phyloP scores from a whole-genome alignment of 1,284 basidiomycete species.

The Ustilago lituana region DNA sequence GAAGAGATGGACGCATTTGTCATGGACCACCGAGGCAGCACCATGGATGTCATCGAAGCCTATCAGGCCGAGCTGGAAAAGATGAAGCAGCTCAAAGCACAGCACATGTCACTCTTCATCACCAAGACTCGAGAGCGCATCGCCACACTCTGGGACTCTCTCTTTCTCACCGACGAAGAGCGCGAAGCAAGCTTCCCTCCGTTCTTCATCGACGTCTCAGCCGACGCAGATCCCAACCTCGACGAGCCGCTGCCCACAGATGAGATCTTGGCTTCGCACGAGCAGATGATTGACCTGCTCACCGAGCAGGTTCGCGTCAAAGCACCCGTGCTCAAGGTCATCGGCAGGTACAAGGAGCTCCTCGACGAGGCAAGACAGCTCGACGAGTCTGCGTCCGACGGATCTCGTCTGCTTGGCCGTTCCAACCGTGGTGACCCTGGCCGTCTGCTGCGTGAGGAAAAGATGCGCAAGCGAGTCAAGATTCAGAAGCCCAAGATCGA shows the following conservation, averaged over 20 bases:
- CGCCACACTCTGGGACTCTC: constrained; percentile 80
- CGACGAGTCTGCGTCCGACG: constrained; percentile 75
- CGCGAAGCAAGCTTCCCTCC: constrained; percentile 70
- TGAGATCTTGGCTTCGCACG: constrained; percentile 80
- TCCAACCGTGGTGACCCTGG: constrained; percentile 73
- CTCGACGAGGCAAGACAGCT: constrained; percentile 86
- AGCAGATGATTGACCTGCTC: constrained; percentile 82
- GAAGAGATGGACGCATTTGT: constrained; percentile 66
- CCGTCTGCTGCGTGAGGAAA: constrained; percentile 85
- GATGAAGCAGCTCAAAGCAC: constrained; percentile 86
- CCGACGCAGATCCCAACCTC: constrained; percentile 33
- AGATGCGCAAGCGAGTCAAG: constrained; percentile 94
- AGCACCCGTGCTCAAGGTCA: constrained; percentile 77
- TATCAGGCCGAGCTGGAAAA: constrained; percentile 91
- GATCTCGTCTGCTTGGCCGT: constrained; percentile 66
- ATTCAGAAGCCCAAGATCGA: constrained; percentile 93
- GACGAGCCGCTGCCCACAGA: constrained; percentile 54
- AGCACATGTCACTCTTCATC: constrained; percentile 87
- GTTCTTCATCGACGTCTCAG: constrained; percentile 49
- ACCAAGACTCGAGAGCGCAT: constrained; percentile 84
- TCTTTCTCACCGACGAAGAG: constrained; percentile 86
- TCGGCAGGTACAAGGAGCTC: constrained; percentile 91
- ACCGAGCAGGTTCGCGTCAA: constrained; percentile 83
- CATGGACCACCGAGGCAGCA: constrained; percentile 74
- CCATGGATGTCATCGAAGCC: constrained; percentile 76